Evolutionary conservation across 352 stramenopile genomes (phyloP).

Genomic region (Elongisporangium undulatum): DNA sequence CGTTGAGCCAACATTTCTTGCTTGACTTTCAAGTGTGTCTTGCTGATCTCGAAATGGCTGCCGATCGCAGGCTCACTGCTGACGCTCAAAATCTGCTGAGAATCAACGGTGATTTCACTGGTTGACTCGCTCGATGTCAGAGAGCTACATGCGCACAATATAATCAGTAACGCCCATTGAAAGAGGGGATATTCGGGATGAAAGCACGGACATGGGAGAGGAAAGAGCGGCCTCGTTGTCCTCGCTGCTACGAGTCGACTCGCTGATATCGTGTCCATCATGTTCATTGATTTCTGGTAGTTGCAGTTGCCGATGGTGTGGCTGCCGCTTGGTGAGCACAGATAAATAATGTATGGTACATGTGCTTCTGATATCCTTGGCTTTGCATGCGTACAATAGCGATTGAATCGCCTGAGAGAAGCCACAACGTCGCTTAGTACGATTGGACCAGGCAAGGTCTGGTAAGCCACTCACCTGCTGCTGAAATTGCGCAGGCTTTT

Average conservation of each 20-base stretch:
- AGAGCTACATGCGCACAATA: slow-evolving; percentile 17
- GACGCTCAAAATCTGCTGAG: neutral
- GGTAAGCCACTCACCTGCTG: slow-evolving; percentile 43
- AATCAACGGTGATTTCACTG: slow-evolving; percentile 7
- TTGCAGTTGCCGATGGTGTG: slow-evolving; percentile 1
- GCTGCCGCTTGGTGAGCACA: slow-evolving; percentile 15
- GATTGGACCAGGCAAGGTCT: neutral
- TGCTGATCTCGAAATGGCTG: neutral
- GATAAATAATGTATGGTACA: slow-evolving; percentile 27
- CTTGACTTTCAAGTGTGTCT: neutral
- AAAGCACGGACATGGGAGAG: neutral
- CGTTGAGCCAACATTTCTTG: slow-evolving; percentile 6
- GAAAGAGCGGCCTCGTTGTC: neutral
- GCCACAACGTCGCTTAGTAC: neutral
- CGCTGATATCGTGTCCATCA: neutral
- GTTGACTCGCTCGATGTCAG: slow-evolving; percentile 25
- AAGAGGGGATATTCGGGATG: neutral
- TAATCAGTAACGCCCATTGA: neutral
- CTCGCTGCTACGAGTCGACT: neutral
- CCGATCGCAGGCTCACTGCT: too few species aligned
- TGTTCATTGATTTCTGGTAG: neutral
- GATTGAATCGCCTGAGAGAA: slow-evolving; percentile 60
- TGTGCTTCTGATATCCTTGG: slow-evolving; percentile 59
- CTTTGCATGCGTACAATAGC: slow-evolving; percentile 74
- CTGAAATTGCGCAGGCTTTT: slow-evolving; percentile 46